These are phyloP conservation scores for Telopea speciosissima DNA, from an alignment of 177 flowering plant genomes.

Conservation along the genomic window DNA sequence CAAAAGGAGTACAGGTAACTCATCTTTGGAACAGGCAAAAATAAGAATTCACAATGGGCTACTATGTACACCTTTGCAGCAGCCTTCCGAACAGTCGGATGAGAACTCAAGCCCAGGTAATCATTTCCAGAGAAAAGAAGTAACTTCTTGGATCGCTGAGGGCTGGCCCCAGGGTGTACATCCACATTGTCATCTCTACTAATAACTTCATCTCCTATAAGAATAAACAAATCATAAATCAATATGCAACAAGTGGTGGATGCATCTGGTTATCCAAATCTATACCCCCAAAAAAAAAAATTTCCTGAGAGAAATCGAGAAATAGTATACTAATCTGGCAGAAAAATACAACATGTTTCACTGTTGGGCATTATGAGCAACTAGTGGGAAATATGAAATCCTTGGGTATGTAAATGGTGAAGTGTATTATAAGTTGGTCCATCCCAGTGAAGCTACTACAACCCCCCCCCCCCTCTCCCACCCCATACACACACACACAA, in stretches of 20 bases:
- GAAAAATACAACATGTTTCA: too few species aligned
- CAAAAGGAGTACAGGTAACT: background rate
- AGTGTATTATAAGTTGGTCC: too few species aligned
- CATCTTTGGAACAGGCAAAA: background rate
- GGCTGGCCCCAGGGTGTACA: slow-evolving; percentile 9
- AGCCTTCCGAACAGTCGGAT: slow-evolving; percentile 65
- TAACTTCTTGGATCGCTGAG: slow-evolving; percentile 37
- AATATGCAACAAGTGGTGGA: background rate
- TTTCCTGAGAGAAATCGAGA: background rate
- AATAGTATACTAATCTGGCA: too few species aligned
- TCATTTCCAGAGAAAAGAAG: slow-evolving; percentile 90
- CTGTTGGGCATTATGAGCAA: background rate
- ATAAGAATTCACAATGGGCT: background rate
- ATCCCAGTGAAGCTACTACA: too few species aligned
- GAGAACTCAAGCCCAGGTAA: slow-evolving; percentile 88
- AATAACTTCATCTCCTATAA: slow-evolving; percentile 47
- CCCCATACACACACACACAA: too few species aligned
- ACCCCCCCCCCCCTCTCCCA: too few species aligned
- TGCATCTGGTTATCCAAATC: slow-evolving; percentile 1
- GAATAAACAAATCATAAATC: slow-evolving; percentile 8
- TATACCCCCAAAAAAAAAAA: background rate
- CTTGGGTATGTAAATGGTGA: background rate
- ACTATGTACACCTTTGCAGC: slow-evolving; percentile 50
- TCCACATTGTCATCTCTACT: slow-evolving; percentile 17
- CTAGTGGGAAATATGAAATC: background rate